A percentile compares a stretch with the other conserved stretches of the same genome.
These are phyloP conservation scores for Trifolium subterraneum DNA, from an alignment of 306 rosid species.

Conservation along the genomic window DNA sequence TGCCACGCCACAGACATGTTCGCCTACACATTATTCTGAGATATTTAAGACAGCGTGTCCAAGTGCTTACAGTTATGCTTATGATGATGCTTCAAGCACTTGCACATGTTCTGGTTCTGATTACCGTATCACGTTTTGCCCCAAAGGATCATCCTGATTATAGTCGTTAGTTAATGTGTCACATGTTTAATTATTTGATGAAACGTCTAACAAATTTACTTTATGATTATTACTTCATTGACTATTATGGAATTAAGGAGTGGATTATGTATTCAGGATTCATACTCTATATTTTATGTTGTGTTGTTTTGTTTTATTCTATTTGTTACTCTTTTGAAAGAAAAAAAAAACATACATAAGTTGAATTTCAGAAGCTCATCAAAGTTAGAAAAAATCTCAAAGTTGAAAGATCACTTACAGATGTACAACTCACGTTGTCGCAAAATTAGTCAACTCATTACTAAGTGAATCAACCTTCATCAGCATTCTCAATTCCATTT, in stretches of 20 bases:
- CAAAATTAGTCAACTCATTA: too few species aligned
- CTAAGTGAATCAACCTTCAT: too few species aligned
- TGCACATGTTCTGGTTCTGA: constrained; percentile 79
- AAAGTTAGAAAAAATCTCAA: too few species aligned
- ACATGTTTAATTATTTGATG: not conserved
- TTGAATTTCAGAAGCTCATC: too few species aligned
- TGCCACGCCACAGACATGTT: constrained; percentile 74
- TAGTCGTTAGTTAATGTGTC: not conserved
- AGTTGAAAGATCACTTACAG: too few species aligned
- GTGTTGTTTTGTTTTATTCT: too few species aligned
- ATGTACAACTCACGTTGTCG: too few species aligned
- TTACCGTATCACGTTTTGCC: constrained; percentile 76
- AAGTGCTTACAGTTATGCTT: constrained; percentile 85
- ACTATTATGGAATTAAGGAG: not conserved
- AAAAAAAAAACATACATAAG: too few species aligned
- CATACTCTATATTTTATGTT: too few species aligned
- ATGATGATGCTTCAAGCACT: constrained; percentile 90
- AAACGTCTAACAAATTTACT: not conserved
- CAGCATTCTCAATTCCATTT: not conserved
- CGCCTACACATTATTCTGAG: constrained; percentile 74
- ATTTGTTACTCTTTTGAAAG: too few species aligned
- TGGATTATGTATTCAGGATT: not conserved
- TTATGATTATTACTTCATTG: not conserved
- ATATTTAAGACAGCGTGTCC: constrained; percentile 92
- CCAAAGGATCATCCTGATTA: constrained; percentile 42